phyloP scores from a whole-genome alignment of 768 basidiomycete genomes.

The Suillus tomentosus region DNA sequence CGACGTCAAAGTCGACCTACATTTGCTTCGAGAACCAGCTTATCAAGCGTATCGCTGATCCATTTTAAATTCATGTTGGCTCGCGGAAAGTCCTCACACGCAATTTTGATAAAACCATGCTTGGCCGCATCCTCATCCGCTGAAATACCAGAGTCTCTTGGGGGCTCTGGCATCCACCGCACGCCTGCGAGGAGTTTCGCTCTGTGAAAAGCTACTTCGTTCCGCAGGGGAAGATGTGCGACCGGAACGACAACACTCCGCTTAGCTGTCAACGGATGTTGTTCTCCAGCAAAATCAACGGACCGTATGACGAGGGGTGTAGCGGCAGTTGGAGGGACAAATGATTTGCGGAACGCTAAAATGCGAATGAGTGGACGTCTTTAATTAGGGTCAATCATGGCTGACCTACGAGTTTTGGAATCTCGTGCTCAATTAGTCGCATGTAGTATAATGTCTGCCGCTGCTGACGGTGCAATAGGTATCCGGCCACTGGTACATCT shows the following conservation, averaged over 20 bases:
- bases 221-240: conserved; percentile 65
- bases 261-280: conserved; percentile 71
- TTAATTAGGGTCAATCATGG: conserved; percentile 7
- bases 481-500: conserved; percentile 71
- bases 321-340: conserved; percentile 60
- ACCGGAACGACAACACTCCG: conserved; percentile 76
- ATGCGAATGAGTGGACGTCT: conserved; percentile 19
- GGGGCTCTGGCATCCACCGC: conserved; percentile 79
- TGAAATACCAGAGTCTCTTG: conserved; percentile 63
- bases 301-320: conserved; percentile 72
- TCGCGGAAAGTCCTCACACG: conserved; percentile 84
- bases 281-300: conserved; percentile 75
- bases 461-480: conserved; percentile 73
- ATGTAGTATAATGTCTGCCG: conserved; percentile 76
- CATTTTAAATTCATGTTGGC: conserved; percentile 91
- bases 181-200: conserved; percentile 87
- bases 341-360: conserved; percentile 80
- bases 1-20: conserved; percentile 49
- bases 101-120: conserved; percentile 88
- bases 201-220: conserved; percentile 72
- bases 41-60: conserved; percentile 85
- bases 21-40: conserved; percentile 79
- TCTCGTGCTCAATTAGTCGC: conserved; percentile 85
- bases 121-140: conserved; percentile 44
- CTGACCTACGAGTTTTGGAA: conserved; percentile 83